phyloP scores from a whole-genome alignment of 2,329 filamentous ascomycete genomes.

The Beauveria australis region DNA sequence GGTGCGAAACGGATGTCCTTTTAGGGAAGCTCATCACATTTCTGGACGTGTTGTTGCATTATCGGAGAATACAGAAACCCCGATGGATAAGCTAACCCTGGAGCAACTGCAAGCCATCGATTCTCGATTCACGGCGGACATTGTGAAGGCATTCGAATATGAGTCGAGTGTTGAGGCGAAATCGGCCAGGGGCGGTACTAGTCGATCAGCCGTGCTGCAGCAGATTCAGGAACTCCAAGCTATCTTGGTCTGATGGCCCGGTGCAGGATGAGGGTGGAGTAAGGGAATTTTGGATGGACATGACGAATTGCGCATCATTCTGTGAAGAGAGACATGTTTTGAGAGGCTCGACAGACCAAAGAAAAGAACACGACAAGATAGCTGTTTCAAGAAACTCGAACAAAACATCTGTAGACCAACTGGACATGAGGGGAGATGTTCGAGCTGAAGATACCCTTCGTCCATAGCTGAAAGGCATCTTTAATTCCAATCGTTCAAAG shows the following conservation, averaged over 20 bases:
- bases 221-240: conserved; percentile 43
- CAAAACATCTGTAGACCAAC: no score
- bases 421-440: no score
- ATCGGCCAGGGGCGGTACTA: conserved; percentile 59
- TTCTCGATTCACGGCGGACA: conserved; percentile 57
- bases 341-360: no score
- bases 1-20: conserved; percentile 58
- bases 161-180: conserved; percentile 65
- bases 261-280: no score
- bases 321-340: no score
- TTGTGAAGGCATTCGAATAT: conserved; percentile 59
- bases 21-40: conserved; percentile 72
- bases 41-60: conserved; percentile 64
- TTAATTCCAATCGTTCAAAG: no score
- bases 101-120: conserved; percentile 63
- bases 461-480: no score
- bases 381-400: no score
- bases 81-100: conserved; percentile 62
- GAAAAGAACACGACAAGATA: no score
- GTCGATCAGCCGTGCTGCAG: conserved; percentile 52
- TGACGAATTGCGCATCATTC: no score
- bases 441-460: no score
- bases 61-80: conserved; percentile 52
- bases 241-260: conserved; percentile 19
- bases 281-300: no score